A percentile compares a stretch with the other conserved stretches of the same genome.
Conservation (phyloP, 2,329 filamentous ascomycete genomes). For the Alternaria arborescens region DNA sequence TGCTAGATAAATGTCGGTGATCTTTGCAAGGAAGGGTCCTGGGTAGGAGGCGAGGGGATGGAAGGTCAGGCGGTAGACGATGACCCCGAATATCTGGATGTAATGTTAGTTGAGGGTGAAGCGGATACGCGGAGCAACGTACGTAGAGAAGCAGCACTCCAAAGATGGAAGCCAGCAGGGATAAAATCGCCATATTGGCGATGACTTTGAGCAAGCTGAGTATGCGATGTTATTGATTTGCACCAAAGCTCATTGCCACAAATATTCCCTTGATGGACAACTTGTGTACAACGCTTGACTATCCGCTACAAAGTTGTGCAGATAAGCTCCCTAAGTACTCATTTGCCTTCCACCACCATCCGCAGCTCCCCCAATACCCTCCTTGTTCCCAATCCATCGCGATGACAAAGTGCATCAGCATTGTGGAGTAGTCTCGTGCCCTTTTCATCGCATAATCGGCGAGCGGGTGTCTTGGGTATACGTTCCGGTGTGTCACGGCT, state of each 20-base stretch:
- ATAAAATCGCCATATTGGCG: slow-evolving; percentile 11
- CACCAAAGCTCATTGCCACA: slow-evolving; percentile 5
- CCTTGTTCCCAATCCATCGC: neutral
- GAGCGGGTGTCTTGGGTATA: slow-evolving; percentile 28
- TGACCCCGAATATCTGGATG: slow-evolving; percentile 34
- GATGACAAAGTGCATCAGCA: slow-evolving; percentile 12
- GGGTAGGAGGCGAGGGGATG: slow-evolving; percentile 56
- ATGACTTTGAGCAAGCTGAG: neutral
- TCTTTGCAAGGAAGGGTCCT: slow-evolving; percentile 52
- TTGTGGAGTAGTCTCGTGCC: slow-evolving; percentile 22
- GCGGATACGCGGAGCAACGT: neutral
- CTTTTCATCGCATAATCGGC: slow-evolving; percentile 5
- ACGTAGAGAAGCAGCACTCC: slow-evolving; percentile 40
- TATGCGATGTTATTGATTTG: neutral
- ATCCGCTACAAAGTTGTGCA: neutral
- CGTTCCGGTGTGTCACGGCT: slow-evolving; percentile 34
- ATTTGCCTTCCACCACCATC: slow-evolving; percentile 35
- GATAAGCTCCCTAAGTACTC: slow-evolving; percentile 27
- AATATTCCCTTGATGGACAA: neutral
- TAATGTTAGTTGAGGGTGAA: slow-evolving; percentile 13
- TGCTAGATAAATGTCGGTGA: slow-evolving; percentile 50
- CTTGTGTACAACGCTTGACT: neutral
- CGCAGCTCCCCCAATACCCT: slow-evolving; percentile 40
- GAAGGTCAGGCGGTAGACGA: slow-evolving; percentile 53
- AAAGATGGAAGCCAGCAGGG: slow-evolving; percentile 36